Evolutionary conservation across 371 early-diverging fungal genomes (phyloP).

Genomic region (Mucor lusitanicus): DNA sequence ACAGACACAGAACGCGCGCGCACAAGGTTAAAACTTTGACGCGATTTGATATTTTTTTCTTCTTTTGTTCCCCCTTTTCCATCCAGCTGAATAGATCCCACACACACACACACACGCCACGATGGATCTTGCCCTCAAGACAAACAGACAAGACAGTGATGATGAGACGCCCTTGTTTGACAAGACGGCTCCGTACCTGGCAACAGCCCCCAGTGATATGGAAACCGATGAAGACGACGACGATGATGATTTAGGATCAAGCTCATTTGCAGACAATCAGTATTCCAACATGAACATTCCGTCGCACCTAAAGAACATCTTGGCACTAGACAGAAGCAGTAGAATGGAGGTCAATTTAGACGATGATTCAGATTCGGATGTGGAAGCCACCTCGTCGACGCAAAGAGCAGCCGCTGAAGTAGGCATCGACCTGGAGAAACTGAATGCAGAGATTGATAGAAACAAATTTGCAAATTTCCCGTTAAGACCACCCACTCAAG

Average conservation of each 20-base stretch:
- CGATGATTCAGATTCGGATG: constrained; percentile 19
- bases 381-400: background rate
- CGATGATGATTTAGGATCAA: constrained; percentile 16
- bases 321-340: background rate
- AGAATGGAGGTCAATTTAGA: background rate
- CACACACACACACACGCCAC: background rate
- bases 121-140: background rate
- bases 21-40: background rate
- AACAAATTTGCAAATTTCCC: constrained; percentile 21
- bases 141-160: background rate
- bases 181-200: background rate
- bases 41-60: background rate
- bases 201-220: background rate
- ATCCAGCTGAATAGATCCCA: no score
- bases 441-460: constrained; percentile 2
- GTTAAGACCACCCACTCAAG: background rate
- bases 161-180: background rate
- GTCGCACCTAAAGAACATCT: constrained; percentile 13
- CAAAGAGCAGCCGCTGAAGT: background rate
- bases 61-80: background rate
- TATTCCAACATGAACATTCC: constrained; percentile 17
- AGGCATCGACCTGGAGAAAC: constrained; percentile 1
- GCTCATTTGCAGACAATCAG: constrained; percentile 9
- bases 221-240: constrained; percentile 13
- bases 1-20: background rate